Evolutionary conservation across 1,139 yeast genomes (phyloP), one percentile per base, ranked within the genome.

Genomic region (Geotrichum histeridarum): DNA sequence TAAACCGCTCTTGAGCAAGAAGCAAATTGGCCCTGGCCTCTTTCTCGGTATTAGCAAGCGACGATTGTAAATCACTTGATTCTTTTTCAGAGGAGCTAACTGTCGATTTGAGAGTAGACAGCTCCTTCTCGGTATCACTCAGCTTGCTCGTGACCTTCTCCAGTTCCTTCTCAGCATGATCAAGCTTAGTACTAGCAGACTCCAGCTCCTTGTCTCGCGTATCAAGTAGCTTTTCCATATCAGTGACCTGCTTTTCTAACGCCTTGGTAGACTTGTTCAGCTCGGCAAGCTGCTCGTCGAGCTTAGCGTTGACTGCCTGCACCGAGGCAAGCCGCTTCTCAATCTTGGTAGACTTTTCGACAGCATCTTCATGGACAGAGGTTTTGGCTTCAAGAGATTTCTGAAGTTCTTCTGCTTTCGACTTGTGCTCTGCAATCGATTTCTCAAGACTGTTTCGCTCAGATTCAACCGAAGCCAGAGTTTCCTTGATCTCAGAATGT

Each of bases 1-100:
- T 59, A 50, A 57, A 60, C n/a, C 63, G 49, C 37, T 61, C 63
- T 38, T 56, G 59, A 2, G 59, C 54, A 4, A 56, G 48, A 4
- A 53, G 32, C 38, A 45, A 31, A 35, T 56, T 56, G n/a, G 53
- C 55, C 3, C 55, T 48, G 12, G 59, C 54, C 32, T 56, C 57
- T 12, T 51, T 54, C 22, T 56, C 55, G 12, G 57, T 45, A 8
- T 39, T 38, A 4, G 33, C 39, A 11, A 51, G 37, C 3, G 48
- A 38, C 6, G 48, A 36, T 30, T 54, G 51, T 18, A 51, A 33
- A 6, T 53, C 51, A 6, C 27, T 30, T 35, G 35, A 30, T 7
- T 14, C 39, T 41, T 44, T 43, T 17, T 37, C 37, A 32, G 4
- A 5, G 1, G 22, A 6, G 11, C 9, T 31, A 2, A 31, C 38